These are phyloP conservation scores for Citrus cavaleriei DNA, from an alignment of 345 rosid genomes.

Conservation along the genomic window DNA sequence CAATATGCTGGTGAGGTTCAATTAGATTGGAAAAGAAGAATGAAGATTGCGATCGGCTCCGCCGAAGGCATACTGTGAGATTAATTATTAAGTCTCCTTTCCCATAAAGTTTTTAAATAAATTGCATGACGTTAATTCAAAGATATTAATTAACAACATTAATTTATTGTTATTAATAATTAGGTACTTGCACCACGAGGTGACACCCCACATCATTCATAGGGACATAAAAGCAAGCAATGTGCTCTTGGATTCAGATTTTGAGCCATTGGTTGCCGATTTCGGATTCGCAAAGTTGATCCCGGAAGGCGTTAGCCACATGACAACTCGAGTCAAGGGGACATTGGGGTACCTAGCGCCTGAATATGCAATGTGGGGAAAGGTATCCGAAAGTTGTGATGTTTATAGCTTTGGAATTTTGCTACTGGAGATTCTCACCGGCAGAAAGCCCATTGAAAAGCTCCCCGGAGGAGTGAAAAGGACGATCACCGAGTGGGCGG, in stretches of 20 bases:
- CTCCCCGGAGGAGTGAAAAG: constrained; percentile 59
- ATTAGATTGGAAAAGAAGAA: constrained; percentile 57
- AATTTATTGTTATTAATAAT: not conserved
- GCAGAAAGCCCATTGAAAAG: constrained; percentile 73
- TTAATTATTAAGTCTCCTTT: not conserved
- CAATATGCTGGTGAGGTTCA: constrained; percentile 47
- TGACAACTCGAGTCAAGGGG: constrained; percentile 74
- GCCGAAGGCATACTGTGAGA: constrained; percentile 67
- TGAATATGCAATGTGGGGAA: constrained; percentile 81
- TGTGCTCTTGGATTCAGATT: constrained; percentile 66
- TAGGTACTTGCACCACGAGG: constrained; percentile 72
- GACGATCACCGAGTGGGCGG: constrained; percentile 79
- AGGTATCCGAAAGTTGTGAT: constrained; percentile 76
- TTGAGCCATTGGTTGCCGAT: constrained; percentile 82
- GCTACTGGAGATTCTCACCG: constrained; percentile 64
- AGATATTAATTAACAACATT: not conserved
- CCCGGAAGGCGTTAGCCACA: constrained; percentile 73
- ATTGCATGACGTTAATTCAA: not conserved
- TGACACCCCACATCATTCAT: constrained; percentile 58
- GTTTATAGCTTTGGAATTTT: constrained; percentile 90
- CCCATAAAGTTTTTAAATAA: no score
- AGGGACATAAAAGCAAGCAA: constrained; percentile 62
- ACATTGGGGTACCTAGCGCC: constrained; percentile 83
- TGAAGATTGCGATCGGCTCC: constrained; percentile 54
- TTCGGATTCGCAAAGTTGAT: constrained; percentile 84